These are phyloP conservation scores for Suhomyces wounanorum DNA, from an alignment of 1,139 yeast species.

Conservation along the genomic window DNA sequence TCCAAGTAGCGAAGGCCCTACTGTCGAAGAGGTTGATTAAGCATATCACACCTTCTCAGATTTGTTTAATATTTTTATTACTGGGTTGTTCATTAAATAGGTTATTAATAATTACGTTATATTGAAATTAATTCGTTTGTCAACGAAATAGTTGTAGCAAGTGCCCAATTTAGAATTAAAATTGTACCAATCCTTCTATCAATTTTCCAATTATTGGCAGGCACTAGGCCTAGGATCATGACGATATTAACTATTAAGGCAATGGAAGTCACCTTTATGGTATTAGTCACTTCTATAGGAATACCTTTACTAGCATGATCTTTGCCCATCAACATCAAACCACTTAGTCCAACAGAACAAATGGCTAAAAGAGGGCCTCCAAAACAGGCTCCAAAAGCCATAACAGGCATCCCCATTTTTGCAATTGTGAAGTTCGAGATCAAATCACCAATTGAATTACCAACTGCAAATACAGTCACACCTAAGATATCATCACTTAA, in stretches of 20 bases:
- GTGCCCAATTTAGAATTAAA: conserved; percentile 57
- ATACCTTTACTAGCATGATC: conserved; percentile 9
- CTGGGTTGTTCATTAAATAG: conserved; percentile 4
- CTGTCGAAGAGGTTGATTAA: conserved; percentile 73
- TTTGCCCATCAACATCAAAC: conserved; percentile 49
- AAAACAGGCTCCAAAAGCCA: conserved; percentile 94
- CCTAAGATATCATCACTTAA: conserved; percentile 81
- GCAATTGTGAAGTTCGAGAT: conserved; percentile 86
- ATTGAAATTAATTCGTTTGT: conserved; percentile 15
- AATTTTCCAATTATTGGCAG: conserved; percentile 66
- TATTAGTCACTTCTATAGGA: conserved; percentile 19
- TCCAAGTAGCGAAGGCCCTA: conserved; percentile 49
- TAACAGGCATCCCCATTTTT: conserved; percentile 80
- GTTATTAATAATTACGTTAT: conserved; percentile 1
- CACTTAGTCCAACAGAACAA: conserved; percentile 56
- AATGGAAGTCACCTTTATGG: conserved; percentile 21
- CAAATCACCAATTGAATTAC: conserved; percentile 89
- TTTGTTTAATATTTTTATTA: neutral
- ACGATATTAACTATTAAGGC: conserved; percentile 49
- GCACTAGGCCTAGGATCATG: conserved; percentile 56
- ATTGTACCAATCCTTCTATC: conserved; percentile 46
- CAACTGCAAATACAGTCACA: conserved; percentile 84
- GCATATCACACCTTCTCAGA: neutral
- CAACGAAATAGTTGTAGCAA: conserved; percentile 47
- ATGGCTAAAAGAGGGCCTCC: conserved; percentile 79